Conservation (phyloP, 768 basidiomycete species). For the Suillus ampliporus region DNA sequence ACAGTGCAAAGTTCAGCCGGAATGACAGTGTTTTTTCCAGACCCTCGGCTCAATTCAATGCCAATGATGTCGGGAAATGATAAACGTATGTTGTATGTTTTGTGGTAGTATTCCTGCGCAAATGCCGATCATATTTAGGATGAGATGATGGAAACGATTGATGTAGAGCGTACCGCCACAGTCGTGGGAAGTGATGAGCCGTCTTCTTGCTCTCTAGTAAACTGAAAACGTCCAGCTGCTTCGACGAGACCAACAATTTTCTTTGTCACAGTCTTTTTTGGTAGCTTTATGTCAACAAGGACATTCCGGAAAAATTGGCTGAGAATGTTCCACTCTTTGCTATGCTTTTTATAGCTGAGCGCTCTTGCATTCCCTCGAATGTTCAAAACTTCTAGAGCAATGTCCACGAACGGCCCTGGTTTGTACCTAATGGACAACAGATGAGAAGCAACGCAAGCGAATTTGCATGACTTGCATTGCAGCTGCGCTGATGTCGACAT, state of each 20-base stretch:
- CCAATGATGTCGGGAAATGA: conserved; percentile 45
- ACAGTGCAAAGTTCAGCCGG: conserved; percentile 58
- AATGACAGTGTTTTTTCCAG: conserved; percentile 37
- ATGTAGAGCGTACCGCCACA: conserved; percentile 26
- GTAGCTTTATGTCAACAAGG: conserved; percentile 29
- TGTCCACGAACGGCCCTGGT: conserved; percentile 30
- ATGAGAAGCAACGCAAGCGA: neutral
- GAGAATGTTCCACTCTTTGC: conserved; percentile 37
- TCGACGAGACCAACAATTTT: conserved; percentile 46
- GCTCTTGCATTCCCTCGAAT: conserved; percentile 25
- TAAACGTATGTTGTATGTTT: conserved; percentile 42
- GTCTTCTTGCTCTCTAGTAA: conserved; percentile 33
- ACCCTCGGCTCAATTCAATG: conserved; percentile 37
- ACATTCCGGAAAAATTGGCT: conserved; percentile 46
- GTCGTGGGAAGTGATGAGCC: conserved; percentile 30
- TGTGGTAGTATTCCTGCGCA: conserved; percentile 48
- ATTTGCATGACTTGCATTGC: conserved; percentile 42
- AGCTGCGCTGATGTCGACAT: conserved; percentile 52
- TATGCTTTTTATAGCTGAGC: conserved; percentile 31
- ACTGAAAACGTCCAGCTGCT: conserved; percentile 45
- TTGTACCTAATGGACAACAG: conserved; percentile 28
- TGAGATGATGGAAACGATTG: neutral
- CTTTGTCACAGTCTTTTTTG: conserved; percentile 29
- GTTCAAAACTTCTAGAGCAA: conserved; percentile 41
- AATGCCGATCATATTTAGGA: neutral